Percentiles rank a stretch among this genome's conserved stretches.
These are phyloP conservation scores for Sequoiadendron giganteum DNA, from an alignment of 75 land plant species.

Conservation along the genomic window DNA sequence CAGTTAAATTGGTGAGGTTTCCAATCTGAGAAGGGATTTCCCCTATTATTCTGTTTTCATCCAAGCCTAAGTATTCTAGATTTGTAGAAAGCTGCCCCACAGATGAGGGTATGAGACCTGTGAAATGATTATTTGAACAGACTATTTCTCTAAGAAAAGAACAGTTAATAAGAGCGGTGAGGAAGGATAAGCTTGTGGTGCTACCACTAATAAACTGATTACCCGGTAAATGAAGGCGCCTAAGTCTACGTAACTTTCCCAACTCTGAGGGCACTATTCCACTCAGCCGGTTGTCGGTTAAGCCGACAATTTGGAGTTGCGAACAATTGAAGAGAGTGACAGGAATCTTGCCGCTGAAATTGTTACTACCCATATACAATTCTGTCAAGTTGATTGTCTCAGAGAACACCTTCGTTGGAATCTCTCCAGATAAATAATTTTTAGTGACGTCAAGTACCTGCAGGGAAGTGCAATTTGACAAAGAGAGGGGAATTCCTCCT, in stretches of 20 bases:
- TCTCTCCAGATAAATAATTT: too few relatives aligned
- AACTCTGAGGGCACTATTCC: background rate
- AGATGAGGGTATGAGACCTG: background rate
- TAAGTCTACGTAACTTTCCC: too few relatives aligned
- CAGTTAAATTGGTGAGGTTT: background rate
- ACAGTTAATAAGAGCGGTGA: background rate
- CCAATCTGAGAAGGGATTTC: background rate
- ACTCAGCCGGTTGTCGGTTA: background rate
- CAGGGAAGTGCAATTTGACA: too few relatives aligned
- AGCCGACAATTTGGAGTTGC: too few relatives aligned
- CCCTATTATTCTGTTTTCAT: background rate
- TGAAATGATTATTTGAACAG: background rate
- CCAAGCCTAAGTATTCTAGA: background rate
- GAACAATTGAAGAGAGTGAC: too few relatives aligned
- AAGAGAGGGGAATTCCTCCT: too few relatives aligned
- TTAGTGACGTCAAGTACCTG: too few relatives aligned
- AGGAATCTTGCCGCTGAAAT: too few relatives aligned
- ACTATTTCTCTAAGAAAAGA: background rate
- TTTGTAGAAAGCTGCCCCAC: background rate
- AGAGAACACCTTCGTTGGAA: too few relatives aligned
- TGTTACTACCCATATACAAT: too few relatives aligned
- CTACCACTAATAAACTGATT: background rate
- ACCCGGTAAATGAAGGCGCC: accelerated
- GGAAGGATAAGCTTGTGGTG: background rate
- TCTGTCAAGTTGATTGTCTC: too few relatives aligned